A percentile compares a stretch with the other conserved stretches of the same genome.
phyloP scores from a whole-genome alignment of 2,329 filamentous ascomycete species.

The Cercospora sp. region DNA sequence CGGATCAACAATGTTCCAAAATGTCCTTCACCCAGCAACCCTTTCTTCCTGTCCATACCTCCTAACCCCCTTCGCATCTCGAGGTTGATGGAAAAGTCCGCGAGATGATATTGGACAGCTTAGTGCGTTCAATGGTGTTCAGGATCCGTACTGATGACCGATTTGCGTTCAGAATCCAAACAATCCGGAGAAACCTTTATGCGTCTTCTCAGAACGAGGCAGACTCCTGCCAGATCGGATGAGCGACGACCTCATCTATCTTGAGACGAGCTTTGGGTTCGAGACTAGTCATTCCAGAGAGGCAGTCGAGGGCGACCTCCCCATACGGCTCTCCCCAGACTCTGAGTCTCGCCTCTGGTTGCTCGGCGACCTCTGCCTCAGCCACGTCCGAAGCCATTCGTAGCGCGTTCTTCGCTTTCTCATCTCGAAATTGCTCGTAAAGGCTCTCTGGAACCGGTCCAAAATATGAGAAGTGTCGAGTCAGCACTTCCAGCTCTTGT shows the following conservation, averaged over 20 bases:
- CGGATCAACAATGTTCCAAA: not conserved
- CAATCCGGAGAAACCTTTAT: too few relatives aligned
- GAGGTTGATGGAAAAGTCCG: too few relatives aligned
- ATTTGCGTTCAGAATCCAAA: too few relatives aligned
- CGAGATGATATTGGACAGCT: too few relatives aligned
- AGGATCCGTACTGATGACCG: too few relatives aligned
- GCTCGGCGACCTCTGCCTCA: slow-evolving; percentile 33
- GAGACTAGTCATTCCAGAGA: slow-evolving; percentile 36
- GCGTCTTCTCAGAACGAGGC: too few relatives aligned
- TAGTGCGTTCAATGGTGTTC: too few relatives aligned
- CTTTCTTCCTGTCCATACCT: too few relatives aligned
- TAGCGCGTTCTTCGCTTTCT: slow-evolving; percentile 35
- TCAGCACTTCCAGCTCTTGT: slow-evolving; percentile 40
- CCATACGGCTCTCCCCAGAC: too few relatives aligned
- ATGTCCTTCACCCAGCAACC: too few relatives aligned
- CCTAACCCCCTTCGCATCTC: too few relatives aligned
- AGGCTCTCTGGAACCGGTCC: slow-evolving; percentile 37
- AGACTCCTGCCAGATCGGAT: slow-evolving; percentile 35
- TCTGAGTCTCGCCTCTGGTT: slow-evolving; percentile 36
- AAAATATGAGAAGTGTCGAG: slow-evolving; percentile 41
- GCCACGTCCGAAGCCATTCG: slow-evolving; percentile 32
- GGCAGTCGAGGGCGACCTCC: too few relatives aligned
- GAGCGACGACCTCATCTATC: slow-evolving; percentile 39
- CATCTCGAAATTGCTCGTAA: slow-evolving; percentile 34
- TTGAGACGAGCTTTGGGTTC: slow-evolving; percentile 39